Percentiles rank a stretch among this genome's conserved stretches.
Conservation (phyloP, 2,329 filamentous ascomycete species). For the Neonectria sp. region DNA sequence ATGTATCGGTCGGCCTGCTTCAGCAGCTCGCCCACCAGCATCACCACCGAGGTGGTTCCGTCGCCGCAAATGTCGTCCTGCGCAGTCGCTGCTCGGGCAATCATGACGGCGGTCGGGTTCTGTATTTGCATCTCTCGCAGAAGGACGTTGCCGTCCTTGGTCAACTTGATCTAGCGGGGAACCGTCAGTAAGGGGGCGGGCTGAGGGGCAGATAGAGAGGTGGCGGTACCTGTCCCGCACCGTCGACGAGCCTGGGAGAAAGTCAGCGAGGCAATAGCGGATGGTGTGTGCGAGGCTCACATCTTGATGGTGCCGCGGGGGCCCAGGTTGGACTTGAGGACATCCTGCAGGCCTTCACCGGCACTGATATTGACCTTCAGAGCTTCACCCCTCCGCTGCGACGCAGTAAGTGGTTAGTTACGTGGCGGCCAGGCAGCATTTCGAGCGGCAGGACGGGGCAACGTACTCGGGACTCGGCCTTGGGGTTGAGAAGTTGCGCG, state of each 20-base stretch:
- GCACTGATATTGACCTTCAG: slow-evolving; percentile 96
- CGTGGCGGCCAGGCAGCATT: slow-evolving; percentile 39
- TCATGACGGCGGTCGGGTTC: slow-evolving; percentile 95
- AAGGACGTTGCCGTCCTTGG: slow-evolving; percentile 96
- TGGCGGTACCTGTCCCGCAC: slow-evolving; percentile 74
- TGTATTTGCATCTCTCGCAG: slow-evolving; percentile 92
- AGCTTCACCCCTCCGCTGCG: slow-evolving; percentile 94
- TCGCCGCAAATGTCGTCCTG: slow-evolving; percentile 99
- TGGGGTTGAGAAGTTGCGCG: slow-evolving; percentile 97
- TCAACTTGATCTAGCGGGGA: slow-evolving; percentile 88
- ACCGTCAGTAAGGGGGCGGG: slow-evolving; percentile 48
- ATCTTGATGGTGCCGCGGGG: slow-evolving; percentile 97
- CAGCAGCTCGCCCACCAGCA: slow-evolving; percentile 94
- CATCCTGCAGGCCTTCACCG: slow-evolving; percentile 93
- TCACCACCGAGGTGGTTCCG: slow-evolving; percentile 95
- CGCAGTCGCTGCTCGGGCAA: slow-evolving; percentile 88
- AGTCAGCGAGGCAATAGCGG: slow-evolving; percentile 45
- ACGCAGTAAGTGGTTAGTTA: slow-evolving; percentile 47
- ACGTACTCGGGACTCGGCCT: slow-evolving; percentile 95
- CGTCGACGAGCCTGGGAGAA: slow-evolving; percentile 74
- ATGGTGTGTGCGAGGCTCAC: slow-evolving; percentile 60
- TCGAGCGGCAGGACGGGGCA: slow-evolving; percentile 38
- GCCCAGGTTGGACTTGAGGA: slow-evolving; percentile 95
- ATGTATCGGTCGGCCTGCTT: slow-evolving; percentile 99
- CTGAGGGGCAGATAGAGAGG: slow-evolving; percentile 46